These are phyloP conservation scores for Asterella californica DNA, from an alignment of 225 moss, liverwort and hornwort species.

Conservation along the genomic window DNA sequence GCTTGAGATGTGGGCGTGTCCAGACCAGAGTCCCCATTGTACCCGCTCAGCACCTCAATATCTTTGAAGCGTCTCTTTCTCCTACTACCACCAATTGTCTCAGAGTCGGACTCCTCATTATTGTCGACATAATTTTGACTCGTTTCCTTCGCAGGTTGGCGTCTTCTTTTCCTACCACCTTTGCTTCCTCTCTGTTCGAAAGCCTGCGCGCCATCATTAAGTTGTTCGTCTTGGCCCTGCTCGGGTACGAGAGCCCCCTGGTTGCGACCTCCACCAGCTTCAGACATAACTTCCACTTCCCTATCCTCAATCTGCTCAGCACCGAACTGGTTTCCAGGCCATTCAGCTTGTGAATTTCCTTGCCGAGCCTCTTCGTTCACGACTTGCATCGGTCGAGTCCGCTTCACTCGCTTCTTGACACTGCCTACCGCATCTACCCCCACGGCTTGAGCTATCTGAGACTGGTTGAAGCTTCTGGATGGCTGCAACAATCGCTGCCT, in stretches of 20 bases:
- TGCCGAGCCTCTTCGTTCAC: slow-evolving; percentile 65
- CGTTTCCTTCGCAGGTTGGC: slow-evolving; percentile 45
- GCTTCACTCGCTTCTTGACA: slow-evolving; percentile 40
- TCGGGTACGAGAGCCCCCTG: too few relatives aligned
- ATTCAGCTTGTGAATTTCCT: slow-evolving; percentile 29
- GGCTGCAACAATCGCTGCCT: slow-evolving; percentile 38
- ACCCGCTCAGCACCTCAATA: slow-evolving; percentile 57
- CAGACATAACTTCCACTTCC: slow-evolving; percentile 31
- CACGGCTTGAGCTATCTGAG: slow-evolving; percentile 70
- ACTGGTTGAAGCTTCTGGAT: slow-evolving; percentile 78
- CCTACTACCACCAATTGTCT: slow-evolving; percentile 44
- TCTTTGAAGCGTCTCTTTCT: slow-evolving; percentile 81
- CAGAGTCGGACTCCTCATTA: slow-evolving; percentile 51
- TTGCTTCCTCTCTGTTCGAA: slow-evolving; percentile 31
- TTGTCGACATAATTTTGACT: slow-evolving; percentile 28
- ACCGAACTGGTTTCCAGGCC: slow-evolving; percentile 27
- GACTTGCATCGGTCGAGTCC: slow-evolving; percentile 56
- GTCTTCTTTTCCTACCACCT: slow-evolving; percentile 45
- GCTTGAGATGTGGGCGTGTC: slow-evolving; percentile 57
- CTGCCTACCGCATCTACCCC: slow-evolving; percentile 32
- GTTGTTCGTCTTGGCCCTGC: slow-evolving; percentile 21
- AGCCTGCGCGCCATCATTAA: slow-evolving; percentile 34
- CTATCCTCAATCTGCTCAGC: slow-evolving; percentile 40
- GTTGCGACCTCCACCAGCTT: slow-evolving; percentile 24
- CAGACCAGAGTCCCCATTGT: slow-evolving; percentile 53